These are phyloP conservation scores for Morella rubra DNA, from an alignment of 306 rosid species.

Conservation along the genomic window DNA sequence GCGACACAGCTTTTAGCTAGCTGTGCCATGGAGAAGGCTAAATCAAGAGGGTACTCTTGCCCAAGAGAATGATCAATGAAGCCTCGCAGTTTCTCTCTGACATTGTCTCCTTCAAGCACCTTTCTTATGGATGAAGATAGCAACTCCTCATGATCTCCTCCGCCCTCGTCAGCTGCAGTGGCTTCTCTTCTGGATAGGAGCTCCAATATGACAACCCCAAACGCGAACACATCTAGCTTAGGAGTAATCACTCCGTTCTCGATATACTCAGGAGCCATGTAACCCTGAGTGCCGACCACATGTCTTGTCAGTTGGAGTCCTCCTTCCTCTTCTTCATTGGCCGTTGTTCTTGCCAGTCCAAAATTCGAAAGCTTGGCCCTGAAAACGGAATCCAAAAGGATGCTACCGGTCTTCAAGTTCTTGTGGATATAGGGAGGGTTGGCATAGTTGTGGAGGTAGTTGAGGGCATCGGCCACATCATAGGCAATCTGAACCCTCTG, in stretches of 20 bases:
- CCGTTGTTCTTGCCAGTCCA: slow-evolving; percentile 57
- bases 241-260: slow-evolving; percentile 67
- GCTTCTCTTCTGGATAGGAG: slow-evolving; percentile 69
- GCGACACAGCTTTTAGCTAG: slow-evolving; percentile 59
- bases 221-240: slow-evolving; percentile 68
- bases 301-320: slow-evolving; percentile 65
- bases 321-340: slow-evolving; percentile 28
- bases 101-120: slow-evolving; percentile 59
- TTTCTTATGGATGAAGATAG: slow-evolving; percentile 28
- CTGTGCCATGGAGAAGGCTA: slow-evolving; percentile 65
- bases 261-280: slow-evolving; percentile 74
- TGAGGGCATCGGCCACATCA: slow-evolving; percentile 64
- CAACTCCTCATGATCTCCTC: slow-evolving; percentile 18
- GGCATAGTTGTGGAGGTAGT: slow-evolving; percentile 66
- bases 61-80: slow-evolving; percentile 58
- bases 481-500: slow-evolving; percentile 75
- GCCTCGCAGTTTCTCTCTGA: slow-evolving; percentile 46
- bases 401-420: slow-evolving; percentile 60
- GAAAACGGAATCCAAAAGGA: slow-evolving; percentile 54
- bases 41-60: slow-evolving; percentile 56
- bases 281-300: slow-evolving; percentile 78
- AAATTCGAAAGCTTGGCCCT: slow-evolving; percentile 66
- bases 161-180: slow-evolving; percentile 13
- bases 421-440: slow-evolving; percentile 63
- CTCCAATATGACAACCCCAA: slow-evolving; percentile 71